Base-by-base conservation (phyloP, 2,329 filamentous ascomycete genomes). In the Fusarium sp. region DNA sequence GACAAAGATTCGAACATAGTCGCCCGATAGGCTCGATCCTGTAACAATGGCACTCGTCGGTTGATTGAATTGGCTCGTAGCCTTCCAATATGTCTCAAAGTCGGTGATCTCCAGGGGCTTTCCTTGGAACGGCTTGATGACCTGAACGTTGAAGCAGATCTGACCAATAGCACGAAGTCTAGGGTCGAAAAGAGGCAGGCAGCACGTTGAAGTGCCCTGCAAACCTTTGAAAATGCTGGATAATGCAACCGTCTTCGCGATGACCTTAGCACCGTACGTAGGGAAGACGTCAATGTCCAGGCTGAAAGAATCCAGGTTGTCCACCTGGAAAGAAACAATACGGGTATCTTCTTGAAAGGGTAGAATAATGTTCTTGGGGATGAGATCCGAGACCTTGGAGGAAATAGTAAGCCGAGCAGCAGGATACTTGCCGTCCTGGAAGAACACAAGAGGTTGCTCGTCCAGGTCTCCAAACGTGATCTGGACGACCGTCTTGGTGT, bases 11-110 rank as follows among this genome's bases (percentile, higher is more conserved):
- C 95, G 91, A 27, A 98, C 92, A 82, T 98, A 98, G 79, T 98
- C 94, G n/a, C 96, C 96, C 4, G 94, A 97, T 64, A 99, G 84
- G 84, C 96, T 98, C 11, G 96, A 98, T 1, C 96, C 96, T 0
- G 96, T 98, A 20, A 99, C 94, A 27, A 98, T 90, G 27, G 94
- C 94, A 79, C 90, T 96, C 56, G 95, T 93, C 1, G 83, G 83
- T 60, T 94, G 92, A 80, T 98, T 94, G 57, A 96, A 89, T 77
- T 98, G 95, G 79, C 95, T 98, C 1, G 96, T 99, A 0, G 96
- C 96, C 83, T 98, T 99, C 96, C 96, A 99, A 83, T 99, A 99
- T 0, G 96, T 98, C 72, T 97, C 96, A 78, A 98, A 99, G 79
- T 98, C 95, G 1, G 96, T 97, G 70, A 99, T 98, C 82, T 99